Base-by-base conservation (phyloP, 1,139 yeast genomes). In the Wickerhamomyces sp. region DNA sequence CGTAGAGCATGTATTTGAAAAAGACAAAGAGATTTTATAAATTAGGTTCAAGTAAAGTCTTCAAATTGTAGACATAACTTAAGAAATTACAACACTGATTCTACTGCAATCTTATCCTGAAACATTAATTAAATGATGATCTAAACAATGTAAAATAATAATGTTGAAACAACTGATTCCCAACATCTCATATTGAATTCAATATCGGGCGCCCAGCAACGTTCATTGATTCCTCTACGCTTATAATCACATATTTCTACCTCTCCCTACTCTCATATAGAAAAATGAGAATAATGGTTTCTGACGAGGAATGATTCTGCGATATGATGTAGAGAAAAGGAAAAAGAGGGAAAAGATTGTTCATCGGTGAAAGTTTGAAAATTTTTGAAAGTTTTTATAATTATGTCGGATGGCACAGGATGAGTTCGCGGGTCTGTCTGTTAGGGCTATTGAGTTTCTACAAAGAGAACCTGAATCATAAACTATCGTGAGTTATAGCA, bases 161-260 rank as follows among this genome's bases (percentile, higher is more conserved):
- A 51, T 65, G 63, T 64, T 47, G 68, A 62, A 59, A 57, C 68
- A 64, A 67, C 69, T 65, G 69, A 65, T 65, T 65, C 69, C 69
- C 67, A 58, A 56, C 55, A 54, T 56, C 55, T 65, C 68, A 62
- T 53, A 37, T 50, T 48, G 44, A 48, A 48, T 53, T 65, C 69
- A 63, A 63, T 61, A 59, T 53, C 65, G 56, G 69, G 69, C 66
- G 69, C 69, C 69, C 69, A 65, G 69, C 65, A 65, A 65, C 68
- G 69, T 54, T 59, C 68, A 29, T 10, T 10, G 51, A 18, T 45
- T 60, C 45, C 38, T 63, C 66, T 63, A 61, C 66, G 64, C 66
- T 53, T 54, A 8, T 45, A 43, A 62, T 68, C 49, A 61, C 36
- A 32, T 31, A 18, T 34, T 23, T 23, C 15, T 7, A 10, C 38